Conservation (phyloP, 1,284 basidiomycete species). For the Pyrrhoderma lamaoense region DNA sequence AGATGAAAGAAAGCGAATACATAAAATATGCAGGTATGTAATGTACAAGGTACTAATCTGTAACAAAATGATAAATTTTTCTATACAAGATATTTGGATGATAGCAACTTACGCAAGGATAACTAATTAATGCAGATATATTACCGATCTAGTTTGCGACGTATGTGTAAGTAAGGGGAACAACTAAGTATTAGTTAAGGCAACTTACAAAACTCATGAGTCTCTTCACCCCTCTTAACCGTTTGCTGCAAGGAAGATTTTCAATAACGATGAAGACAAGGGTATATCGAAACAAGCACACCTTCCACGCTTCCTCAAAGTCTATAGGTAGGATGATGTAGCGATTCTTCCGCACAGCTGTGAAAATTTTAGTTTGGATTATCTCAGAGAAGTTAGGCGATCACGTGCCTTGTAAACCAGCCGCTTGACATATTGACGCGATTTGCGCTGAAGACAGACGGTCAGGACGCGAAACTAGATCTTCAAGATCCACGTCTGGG, state of each 20-base stretch:
- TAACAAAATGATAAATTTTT: neutral
- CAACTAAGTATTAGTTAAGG: constrained; percentile 1
- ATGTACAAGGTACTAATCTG: constrained; percentile 14
- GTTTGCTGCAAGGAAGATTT: constrained; percentile 62
- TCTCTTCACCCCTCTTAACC: constrained; percentile 90
- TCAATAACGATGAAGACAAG: too few species aligned
- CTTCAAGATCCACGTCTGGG: constrained; percentile 97
- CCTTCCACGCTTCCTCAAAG: constrained; percentile 99
- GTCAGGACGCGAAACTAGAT: constrained; percentile 97
- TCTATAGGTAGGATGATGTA: constrained; percentile 96
- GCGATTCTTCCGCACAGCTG: constrained; percentile 95
- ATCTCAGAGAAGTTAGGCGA: neutral
- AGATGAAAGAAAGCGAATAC: neutral
- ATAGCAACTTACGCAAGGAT: constrained; percentile 5
- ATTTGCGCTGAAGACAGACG: constrained; percentile 95
- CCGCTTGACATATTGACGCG: constrained; percentile 92
- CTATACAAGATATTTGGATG: neutral
- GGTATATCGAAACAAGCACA: constrained; percentile 52
- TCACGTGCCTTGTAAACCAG: constrained; percentile 84
- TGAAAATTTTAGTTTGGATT: constrained; percentile 11
- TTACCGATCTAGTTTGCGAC: neutral
- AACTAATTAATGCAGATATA: neutral
- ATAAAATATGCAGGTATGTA: constrained; percentile 11
- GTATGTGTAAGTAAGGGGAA: neutral
- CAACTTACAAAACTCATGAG: constrained; percentile 88